phyloP scores from a whole-genome alignment of 129 eudicot species.

The Calendula officinalis region DNA sequence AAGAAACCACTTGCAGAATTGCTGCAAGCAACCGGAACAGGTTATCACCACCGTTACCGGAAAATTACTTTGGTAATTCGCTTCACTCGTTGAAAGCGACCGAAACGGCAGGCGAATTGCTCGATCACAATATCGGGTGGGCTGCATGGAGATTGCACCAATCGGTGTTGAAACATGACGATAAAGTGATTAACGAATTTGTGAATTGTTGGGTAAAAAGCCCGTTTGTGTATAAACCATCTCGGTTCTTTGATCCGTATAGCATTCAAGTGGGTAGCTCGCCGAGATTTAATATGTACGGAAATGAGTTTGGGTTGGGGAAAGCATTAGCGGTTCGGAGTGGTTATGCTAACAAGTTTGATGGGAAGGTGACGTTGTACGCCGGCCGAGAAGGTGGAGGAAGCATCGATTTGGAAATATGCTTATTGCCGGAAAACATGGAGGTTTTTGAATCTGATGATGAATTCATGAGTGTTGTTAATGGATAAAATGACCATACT shows the following conservation, averaged over 20 bases:
- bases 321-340: conserved; percentile 59
- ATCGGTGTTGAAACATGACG: conserved; percentile 35
- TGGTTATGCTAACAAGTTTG: conserved; percentile 58
- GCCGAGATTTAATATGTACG: conserved; percentile 69
- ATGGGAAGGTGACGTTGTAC: conserved; percentile 52
- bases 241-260: conserved; percentile 26
- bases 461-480: conserved; percentile 37
- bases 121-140: conserved; percentile 39
- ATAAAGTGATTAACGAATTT: conserved; percentile 27
- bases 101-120: conserved; percentile 30
- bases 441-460: conserved; percentile 37
- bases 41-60: conserved; percentile 46
- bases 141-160: conserved; percentile 50
- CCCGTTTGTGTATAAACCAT: conserved; percentile 31
- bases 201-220: conserved; percentile 35
- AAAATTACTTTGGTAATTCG: conserved; percentile 49
- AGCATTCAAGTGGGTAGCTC: conserved; percentile 52
- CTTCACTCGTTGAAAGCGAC: conserved; percentile 9
- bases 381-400: conserved; percentile 48
- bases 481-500: not conserved
- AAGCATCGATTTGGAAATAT: conserved; percentile 53
- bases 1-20: conserved; percentile 34
- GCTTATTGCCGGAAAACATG: conserved; percentile 46
- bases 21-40: conserved; percentile 39
- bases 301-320: conserved; percentile 72